Evolutionary conservation across 2,329 filamentous ascomycete species (phyloP), one percentile per base, ranked within the genome.

Genomic region (Talaromyces sp.): DNA sequence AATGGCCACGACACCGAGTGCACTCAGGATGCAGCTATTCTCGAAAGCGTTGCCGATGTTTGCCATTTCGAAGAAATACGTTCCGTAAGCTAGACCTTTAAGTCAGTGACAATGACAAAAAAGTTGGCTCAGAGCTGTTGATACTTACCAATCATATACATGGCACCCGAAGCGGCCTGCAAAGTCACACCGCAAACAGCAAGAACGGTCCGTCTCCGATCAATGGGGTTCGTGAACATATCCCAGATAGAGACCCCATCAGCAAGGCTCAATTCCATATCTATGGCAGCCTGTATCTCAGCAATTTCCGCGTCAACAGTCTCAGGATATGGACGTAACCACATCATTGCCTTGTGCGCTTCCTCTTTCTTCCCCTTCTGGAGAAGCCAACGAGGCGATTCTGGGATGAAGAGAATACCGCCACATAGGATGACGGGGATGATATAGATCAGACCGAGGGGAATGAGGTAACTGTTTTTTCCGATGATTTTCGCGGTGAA

Each of bases 61-160:
- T 40, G 85, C 84, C 82, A 87, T 86, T 69, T 83, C 80, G 71
- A 88, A 85, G 78, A 87, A 87, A 72, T 87, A 88, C 1, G 85
- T 86, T 27, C 80, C 80, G 68, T 84, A 85, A 1, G 82, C 84
- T 85, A 15, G 70, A 19, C 17, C 25, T 53, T 3, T 51, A 45
- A 17, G 40, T 53, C 4, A 53, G 27, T 15, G 11, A 13, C 19
- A 47, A 49, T 17, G 45, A 27, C 17, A 27, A 5, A 25, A 27
- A 27, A 13, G 8, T 25, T 13, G 45, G 11, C 5, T 25, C 17
- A 5, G 10, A 17, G 49, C 17, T 10, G 15, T 31, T 31, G 3
- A 51, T 29, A n/a, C 49, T 31, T n/a, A 53, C 49, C 49, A 53
- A 53, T 53, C 49, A 53, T 53, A 29, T 53, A 53, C 49, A 53